These are phyloP conservation scores for Arthrobotrys sinensis DNA, from an alignment of 2,329 filamentous ascomycete species.

Conservation along the genomic window DNA sequence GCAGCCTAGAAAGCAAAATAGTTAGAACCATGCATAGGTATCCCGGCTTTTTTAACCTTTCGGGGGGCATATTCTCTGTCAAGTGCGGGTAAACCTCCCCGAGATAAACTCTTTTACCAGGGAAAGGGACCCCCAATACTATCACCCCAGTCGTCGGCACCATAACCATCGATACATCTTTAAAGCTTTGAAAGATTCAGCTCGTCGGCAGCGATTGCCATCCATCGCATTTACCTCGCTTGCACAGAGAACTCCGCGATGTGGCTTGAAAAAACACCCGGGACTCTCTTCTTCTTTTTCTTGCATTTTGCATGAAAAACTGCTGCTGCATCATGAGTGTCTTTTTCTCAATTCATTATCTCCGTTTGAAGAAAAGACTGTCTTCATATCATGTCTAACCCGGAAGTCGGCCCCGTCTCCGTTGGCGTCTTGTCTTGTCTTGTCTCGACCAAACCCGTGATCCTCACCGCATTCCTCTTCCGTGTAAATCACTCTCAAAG, in stretches of 20 bases:
- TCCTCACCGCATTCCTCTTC: neutral
- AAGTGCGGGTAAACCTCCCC: constrained; percentile 1
- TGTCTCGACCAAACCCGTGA: constrained; percentile 3
- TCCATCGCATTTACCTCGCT: constrained; percentile 27
- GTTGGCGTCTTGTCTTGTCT: neutral
- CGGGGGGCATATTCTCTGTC: neutral
- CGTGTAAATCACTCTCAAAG: neutral
- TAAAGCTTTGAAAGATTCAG: neutral
- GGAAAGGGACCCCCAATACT: neutral
- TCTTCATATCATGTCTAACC: neutral
- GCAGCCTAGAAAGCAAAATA: constrained; percentile 20
- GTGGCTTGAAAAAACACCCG: neutral
- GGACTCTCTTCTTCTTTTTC: neutral
- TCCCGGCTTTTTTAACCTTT: neutral
- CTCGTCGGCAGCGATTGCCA: constrained; percentile 26
- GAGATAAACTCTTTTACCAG: neutral
- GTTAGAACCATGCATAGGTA: constrained; percentile 8
- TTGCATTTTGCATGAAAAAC: constrained; percentile 1
- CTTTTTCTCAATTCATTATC: constrained; percentile 19
- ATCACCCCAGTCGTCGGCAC: constrained; percentile 5
- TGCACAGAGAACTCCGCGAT: neutral
- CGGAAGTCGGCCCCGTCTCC: constrained; percentile 16
- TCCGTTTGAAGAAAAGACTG: constrained; percentile 5
- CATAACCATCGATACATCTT: constrained; percentile 6
- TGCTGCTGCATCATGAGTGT: neutral